Conservation (phyloP, 108 stramenopile genomes). For the Cyclotella choctawhatcheeana region DNA sequence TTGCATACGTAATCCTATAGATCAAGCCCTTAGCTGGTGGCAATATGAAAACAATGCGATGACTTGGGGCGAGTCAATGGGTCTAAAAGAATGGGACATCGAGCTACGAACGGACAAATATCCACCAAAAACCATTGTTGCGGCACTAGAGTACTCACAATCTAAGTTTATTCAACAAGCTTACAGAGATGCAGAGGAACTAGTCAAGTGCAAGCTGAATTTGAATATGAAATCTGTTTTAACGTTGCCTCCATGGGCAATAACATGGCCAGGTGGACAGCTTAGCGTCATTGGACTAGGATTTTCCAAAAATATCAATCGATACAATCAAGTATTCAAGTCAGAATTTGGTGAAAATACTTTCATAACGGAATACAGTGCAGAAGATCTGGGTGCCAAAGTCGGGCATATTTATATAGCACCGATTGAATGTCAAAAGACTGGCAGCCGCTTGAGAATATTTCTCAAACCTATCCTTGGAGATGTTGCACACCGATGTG, state of each 20-base stretch:
- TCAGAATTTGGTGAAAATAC: conserved; percentile 7
- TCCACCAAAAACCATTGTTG: conserved; percentile 46
- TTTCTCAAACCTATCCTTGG: conserved; percentile 20
- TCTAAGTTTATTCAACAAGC: conserved; percentile 33
- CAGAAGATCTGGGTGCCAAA: conserved; percentile 1
- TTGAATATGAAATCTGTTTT: neutral
- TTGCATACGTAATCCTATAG: conserved; percentile 60
- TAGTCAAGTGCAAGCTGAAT: conserved; percentile 11
- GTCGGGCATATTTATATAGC: conserved; percentile 32
- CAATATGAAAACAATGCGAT: conserved; percentile 69
- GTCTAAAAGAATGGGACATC: conserved; percentile 54
- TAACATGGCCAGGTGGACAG: conserved; percentile 77
- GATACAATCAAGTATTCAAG: conserved; percentile 55
- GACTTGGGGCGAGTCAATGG: conserved; percentile 60
- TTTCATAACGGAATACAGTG: neutral
- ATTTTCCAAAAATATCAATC: conserved; percentile 44
- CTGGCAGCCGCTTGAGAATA: conserved; percentile 1
- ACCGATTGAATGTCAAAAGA: conserved; percentile 31
- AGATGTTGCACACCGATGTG: conserved; percentile 12
- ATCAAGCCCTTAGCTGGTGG: conserved; percentile 79
- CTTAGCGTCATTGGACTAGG: conserved; percentile 58
- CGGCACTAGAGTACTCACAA: conserved; percentile 53
- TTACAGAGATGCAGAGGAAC: conserved; percentile 46
- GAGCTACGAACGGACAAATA: conserved; percentile 50
- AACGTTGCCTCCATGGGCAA: conserved; percentile 60